Percentiles rank a stretch among this genome's conserved stretches.
These are phyloP conservation scores for Xerocomus amazonicus DNA, from an alignment of 1,284 basidiomycete genomes.

Conservation along the genomic window DNA sequence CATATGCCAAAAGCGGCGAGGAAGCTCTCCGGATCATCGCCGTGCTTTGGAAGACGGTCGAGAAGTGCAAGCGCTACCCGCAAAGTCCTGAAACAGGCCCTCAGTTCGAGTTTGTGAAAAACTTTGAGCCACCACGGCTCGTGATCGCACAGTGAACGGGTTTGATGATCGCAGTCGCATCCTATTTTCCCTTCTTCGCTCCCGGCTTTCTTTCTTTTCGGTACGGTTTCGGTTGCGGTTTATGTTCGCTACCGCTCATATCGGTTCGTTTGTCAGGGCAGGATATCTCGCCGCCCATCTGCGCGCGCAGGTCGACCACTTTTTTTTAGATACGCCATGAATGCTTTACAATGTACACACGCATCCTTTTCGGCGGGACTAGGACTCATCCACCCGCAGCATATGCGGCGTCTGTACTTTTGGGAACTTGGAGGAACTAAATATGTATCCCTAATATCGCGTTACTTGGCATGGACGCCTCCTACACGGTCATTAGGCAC, in stretches of 20 bases:
- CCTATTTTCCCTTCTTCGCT: neutral
- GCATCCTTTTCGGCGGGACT: constrained; percentile 22
- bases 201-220: neutral
- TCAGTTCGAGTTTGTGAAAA: constrained; percentile 68
- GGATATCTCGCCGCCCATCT: neutral
- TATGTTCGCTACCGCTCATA: neutral
- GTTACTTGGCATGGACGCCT: constrained; percentile 9
- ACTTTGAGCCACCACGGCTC: constrained; percentile 37
- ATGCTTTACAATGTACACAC: constrained; percentile 26
- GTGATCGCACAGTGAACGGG: constrained; percentile 8
- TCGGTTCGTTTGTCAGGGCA: constrained; percentile 1
- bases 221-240: too few species aligned
- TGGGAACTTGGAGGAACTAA: constrained; percentile 7
- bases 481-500: neutral
- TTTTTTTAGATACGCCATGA: constrained; percentile 9
- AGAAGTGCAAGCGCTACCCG: constrained; percentile 69
- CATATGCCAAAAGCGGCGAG: constrained; percentile 54
- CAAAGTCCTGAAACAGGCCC: constrained; percentile 75
- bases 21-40: constrained; percentile 63
- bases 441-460: constrained; percentile 26
- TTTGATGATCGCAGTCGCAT: too few species aligned
- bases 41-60: constrained; percentile 66
- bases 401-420: constrained; percentile 1
- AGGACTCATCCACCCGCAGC: constrained; percentile 10
- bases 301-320: constrained; percentile 1